Conservation (phyloP, 805 yeast genomes). For the Candida sanyiensis region DNA sequence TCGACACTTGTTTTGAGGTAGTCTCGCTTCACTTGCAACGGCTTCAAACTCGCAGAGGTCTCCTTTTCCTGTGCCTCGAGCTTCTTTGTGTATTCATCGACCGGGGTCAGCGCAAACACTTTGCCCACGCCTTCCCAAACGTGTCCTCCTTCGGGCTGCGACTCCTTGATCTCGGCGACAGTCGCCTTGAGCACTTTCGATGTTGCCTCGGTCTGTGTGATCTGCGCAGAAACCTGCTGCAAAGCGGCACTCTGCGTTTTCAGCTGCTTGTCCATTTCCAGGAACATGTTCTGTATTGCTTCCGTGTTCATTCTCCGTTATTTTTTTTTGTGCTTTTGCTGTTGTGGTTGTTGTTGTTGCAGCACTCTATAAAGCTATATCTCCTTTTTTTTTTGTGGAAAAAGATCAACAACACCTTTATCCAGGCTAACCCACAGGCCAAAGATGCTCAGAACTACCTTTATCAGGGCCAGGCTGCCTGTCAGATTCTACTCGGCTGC, state of each 20-base stretch:
- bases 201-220: constrained; percentile 13
- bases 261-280: constrained; percentile 65
- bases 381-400: background rate
- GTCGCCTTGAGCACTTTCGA: constrained; percentile 7
- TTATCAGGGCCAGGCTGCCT: constrained; percentile 6
- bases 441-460: constrained; percentile 6
- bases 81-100: constrained; percentile 40
- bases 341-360: background rate
- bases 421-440: background rate
- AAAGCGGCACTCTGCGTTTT: constrained; percentile 55
- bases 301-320: constrained; percentile 18
- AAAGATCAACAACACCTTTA: background rate
- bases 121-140: constrained; percentile 89
- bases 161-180: constrained; percentile 6
- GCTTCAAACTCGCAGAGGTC: constrained; percentile 52
- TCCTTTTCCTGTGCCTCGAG: constrained; percentile 47
- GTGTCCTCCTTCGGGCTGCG: constrained; percentile 28
- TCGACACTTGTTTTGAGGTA: constrained; percentile 75
- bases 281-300: constrained; percentile 43
- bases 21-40: constrained; percentile 59
- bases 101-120: constrained; percentile 48
- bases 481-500: constrained; percentile 7
- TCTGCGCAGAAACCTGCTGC: constrained; percentile 45
- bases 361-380: no score
- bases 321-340: background rate